A percentile compares a stretch with the other conserved stretches of the same genome.
Conservation (phyloP, 2,329 filamentous ascomycete species). For the Tolypocladium endophyticum region DNA sequence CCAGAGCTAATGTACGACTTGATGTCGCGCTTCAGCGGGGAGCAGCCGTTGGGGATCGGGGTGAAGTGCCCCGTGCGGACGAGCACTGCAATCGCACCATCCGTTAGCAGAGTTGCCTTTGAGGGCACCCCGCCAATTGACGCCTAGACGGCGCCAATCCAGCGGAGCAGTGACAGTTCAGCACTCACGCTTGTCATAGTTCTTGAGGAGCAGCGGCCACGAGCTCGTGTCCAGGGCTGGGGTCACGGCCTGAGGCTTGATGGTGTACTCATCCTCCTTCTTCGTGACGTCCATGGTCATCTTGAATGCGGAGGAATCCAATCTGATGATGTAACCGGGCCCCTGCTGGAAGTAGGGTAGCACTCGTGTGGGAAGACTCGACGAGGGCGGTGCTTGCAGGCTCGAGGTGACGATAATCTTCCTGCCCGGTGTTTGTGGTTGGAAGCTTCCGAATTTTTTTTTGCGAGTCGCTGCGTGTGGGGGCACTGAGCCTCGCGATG, state of each 20-base stretch:
- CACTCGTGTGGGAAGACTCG: conserved; percentile 9
- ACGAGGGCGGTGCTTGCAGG: conserved; percentile 9
- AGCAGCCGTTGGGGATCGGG: conserved; percentile 86
- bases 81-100: conserved; percentile 48
- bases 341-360: conserved; percentile 5
- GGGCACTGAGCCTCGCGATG: conserved; percentile 5
- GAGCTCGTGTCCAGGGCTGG: conserved; percentile 74
- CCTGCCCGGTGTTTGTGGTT: conserved; percentile 4
- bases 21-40: conserved; percentile 84
- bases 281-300: conserved; percentile 39
- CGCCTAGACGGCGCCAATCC: not conserved
- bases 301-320: conserved; percentile 2
- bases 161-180: not conserved
- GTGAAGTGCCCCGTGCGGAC: conserved; percentile 95
- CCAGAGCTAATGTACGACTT: conserved; percentile 96
- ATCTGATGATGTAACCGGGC: conserved; percentile 5
- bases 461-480: conserved; percentile 7
- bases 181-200: conserved; percentile 79
- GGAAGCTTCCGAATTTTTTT: conserved; percentile 11
- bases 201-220: conserved; percentile 91
- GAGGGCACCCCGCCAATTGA: not conserved
- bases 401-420: conserved; percentile 7
- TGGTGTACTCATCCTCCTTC: conserved; percentile 55
- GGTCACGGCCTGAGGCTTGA: conserved; percentile 81
- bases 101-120: not conserved